A percentile compares a stretch with the other conserved stretches of the same genome.
phyloP scores from a whole-genome alignment of 148 eudicot genomes.

The Rhododendron ferrugineum region DNA sequence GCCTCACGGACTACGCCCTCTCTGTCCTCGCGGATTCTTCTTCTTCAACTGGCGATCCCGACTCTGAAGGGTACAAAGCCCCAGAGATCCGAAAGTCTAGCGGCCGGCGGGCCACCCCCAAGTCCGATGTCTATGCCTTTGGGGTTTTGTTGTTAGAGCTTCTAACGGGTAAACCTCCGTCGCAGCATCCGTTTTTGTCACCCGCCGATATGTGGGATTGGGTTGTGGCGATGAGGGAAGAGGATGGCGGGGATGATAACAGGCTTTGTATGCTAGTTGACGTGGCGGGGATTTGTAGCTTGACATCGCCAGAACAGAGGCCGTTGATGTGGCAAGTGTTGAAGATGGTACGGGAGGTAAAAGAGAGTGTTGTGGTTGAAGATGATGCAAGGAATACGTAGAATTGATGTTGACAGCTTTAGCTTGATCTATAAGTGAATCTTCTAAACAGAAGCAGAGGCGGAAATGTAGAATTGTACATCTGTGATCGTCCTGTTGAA shows the following conservation, averaged over 20 bases:
- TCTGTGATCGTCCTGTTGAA: neutral
- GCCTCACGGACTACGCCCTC: slow-evolving; percentile 74
- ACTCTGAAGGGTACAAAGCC: slow-evolving; percentile 60
- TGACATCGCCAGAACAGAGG: slow-evolving; percentile 78
- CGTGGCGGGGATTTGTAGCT: slow-evolving; percentile 62
- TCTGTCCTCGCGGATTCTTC: slow-evolving; percentile 38
- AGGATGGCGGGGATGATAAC: slow-evolving; percentile 47
- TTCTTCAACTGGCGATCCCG: slow-evolving; percentile 38
- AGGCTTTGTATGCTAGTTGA: slow-evolving; percentile 75
- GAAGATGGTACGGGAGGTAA: slow-evolving; percentile 76
- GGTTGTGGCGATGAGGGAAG: slow-evolving; percentile 85
- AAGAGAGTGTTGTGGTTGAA: slow-evolving; percentile 39
- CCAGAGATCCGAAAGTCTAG: slow-evolving; percentile 64
- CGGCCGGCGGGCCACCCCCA: slow-evolving; percentile 38
- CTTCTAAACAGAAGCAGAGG: slow-evolving; percentile 1
- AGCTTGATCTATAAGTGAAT: neutral
- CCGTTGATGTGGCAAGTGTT: slow-evolving; percentile 82
- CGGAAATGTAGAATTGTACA: neutral
- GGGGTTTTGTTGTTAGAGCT: slow-evolving; percentile 82
- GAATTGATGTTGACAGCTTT: slow-evolving; percentile 16
- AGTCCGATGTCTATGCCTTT: slow-evolving; percentile 73
- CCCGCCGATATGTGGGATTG: slow-evolving; percentile 71
- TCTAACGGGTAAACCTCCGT: slow-evolving; percentile 71
- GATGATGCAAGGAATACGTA: slow-evolving; percentile 20
- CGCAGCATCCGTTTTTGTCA: slow-evolving; percentile 77